phyloP scores from a whole-genome alignment of 768 basidiomycete species.

The Termitomyces sp. region DNA sequence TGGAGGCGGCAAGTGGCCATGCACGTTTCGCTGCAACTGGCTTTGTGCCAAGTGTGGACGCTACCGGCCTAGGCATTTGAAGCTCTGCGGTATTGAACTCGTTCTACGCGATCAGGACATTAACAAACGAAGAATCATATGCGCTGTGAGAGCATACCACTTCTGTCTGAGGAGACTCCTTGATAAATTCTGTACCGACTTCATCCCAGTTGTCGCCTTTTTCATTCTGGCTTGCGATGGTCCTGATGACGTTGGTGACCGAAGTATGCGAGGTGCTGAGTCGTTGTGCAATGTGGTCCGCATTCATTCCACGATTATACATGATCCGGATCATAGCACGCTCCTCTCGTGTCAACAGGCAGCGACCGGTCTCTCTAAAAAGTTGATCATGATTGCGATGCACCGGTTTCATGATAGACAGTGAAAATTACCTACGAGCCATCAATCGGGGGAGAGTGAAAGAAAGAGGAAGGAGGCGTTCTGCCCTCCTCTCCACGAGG shows the following conservation, averaged over 20 bases:
- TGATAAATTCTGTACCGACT: not conserved
- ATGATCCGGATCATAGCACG: slow-evolving; percentile 1
- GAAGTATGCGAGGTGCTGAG: not conserved
- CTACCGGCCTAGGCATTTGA: not conserved
- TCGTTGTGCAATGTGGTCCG: not conserved
- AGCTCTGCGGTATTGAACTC: not conserved
- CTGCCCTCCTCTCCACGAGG: not conserved
- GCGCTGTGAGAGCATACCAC: not conserved
- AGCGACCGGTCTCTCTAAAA: not conserved
- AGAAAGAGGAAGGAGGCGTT: not conserved
- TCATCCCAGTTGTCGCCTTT: not conserved
- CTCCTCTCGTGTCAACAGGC: not conserved
- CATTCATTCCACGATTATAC: slow-evolving; percentile 1
- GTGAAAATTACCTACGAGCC: not conserved
- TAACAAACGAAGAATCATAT: not conserved
- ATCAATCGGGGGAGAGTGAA: not conserved
- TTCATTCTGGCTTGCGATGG: not conserved
- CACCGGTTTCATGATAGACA: too few relatives aligned
- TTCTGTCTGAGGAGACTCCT: not conserved
- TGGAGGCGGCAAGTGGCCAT: slow-evolving; percentile 6
- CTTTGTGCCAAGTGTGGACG: not conserved
- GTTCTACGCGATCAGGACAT: not conserved
- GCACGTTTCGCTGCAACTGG: not conserved
- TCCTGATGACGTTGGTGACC: not conserved
- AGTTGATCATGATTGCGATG: not conserved